Evolutionary conservation across 805 yeast genomes (phyloP).

Genomic region (Barnettozyma salicaria): DNA sequence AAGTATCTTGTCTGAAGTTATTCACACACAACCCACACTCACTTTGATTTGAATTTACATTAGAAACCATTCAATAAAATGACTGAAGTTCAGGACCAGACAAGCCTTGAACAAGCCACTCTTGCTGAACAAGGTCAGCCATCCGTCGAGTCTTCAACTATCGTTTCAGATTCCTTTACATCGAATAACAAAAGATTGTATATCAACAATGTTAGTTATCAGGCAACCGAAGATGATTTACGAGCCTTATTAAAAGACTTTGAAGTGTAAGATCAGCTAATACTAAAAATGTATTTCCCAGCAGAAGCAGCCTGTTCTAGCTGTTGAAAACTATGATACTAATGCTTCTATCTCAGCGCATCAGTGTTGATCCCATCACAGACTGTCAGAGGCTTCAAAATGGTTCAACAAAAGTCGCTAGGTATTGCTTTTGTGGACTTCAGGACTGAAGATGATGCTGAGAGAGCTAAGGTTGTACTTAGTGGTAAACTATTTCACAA

Average conservation of each 20-base stretch:
- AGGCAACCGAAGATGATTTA: slow-evolving; percentile 49
- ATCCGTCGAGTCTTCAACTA: too few species aligned
- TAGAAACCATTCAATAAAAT: too few species aligned
- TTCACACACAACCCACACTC: too few species aligned
- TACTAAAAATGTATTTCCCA: too few species aligned
- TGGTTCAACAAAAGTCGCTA: slow-evolving; percentile 37
- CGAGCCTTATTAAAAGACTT: slow-evolving; percentile 37
- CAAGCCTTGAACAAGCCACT: background rate
- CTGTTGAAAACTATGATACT: slow-evolving; percentile 2
- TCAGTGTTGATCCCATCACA: slow-evolving; percentile 50
- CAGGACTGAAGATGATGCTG: slow-evolving; percentile 56
- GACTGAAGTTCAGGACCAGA: too few species aligned
- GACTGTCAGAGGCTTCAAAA: slow-evolving; percentile 41
- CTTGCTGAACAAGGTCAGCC: background rate
- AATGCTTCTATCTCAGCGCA: slow-evolving; percentile 13
- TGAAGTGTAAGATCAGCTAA: slow-evolving; percentile 42
- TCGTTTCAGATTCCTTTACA: slow-evolving; percentile 1
- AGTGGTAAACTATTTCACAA: slow-evolving; percentile 52
- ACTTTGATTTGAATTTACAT: too few species aligned
- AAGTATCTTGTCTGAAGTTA: background rate
- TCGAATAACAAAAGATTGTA: slow-evolving; percentile 36
- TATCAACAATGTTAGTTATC: slow-evolving; percentile 48
- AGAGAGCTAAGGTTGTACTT: slow-evolving; percentile 54
- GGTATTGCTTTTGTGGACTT: slow-evolving; percentile 85
- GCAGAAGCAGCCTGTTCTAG: too few species aligned